These are phyloP conservation scores for Boletus bicolor DNA, from an alignment of 768 basidiomycete species.

Conservation along the genomic window DNA sequence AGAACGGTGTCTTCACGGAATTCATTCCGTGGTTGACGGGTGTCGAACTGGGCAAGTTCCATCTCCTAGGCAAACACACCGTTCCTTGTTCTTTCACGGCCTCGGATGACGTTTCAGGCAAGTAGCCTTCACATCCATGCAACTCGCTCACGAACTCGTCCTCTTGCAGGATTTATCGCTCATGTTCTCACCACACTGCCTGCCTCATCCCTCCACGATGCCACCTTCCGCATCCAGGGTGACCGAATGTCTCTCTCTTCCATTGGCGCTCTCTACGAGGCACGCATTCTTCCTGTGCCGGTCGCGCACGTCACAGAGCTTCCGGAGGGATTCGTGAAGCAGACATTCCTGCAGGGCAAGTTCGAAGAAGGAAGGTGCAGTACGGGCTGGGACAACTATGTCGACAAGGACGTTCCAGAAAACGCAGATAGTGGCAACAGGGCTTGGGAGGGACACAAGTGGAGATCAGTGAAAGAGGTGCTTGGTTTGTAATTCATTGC, in stretches of 20 bases:
- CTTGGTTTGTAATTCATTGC: slow-evolving; percentile 20
- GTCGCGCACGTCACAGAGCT: slow-evolving; percentile 24
- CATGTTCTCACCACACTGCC: slow-evolving; percentile 34
- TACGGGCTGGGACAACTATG: slow-evolving; percentile 34
- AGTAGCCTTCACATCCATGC: neutral
- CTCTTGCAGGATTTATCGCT: slow-evolving; percentile 33
- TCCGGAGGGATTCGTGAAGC: slow-evolving; percentile 29
- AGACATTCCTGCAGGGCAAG: slow-evolving; percentile 30
- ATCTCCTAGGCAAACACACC: slow-evolving; percentile 34
- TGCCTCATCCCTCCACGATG: slow-evolving; percentile 23
- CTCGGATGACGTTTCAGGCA: slow-evolving; percentile 35
- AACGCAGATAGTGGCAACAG: slow-evolving; percentile 31
- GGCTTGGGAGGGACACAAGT: slow-evolving; percentile 33
- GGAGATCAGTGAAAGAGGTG: slow-evolving; percentile 29
- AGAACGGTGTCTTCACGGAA: slow-evolving; percentile 36
- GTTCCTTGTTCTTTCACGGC: slow-evolving; percentile 31
- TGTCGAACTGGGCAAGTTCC: slow-evolving; percentile 28
- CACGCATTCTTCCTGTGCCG: slow-evolving; percentile 17
- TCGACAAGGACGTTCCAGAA: slow-evolving; percentile 30
- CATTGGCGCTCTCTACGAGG: slow-evolving; percentile 29
- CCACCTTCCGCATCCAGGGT: slow-evolving; percentile 37
- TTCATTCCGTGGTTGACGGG: slow-evolving; percentile 30
- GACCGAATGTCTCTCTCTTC: slow-evolving; percentile 28
- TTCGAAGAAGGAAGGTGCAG: slow-evolving; percentile 31
- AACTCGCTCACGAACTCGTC: slow-evolving; percentile 1